Conservation (phyloP, 2,329 filamentous ascomycete genomes). For the Cladosporium austrohemisphaericum region DNA sequence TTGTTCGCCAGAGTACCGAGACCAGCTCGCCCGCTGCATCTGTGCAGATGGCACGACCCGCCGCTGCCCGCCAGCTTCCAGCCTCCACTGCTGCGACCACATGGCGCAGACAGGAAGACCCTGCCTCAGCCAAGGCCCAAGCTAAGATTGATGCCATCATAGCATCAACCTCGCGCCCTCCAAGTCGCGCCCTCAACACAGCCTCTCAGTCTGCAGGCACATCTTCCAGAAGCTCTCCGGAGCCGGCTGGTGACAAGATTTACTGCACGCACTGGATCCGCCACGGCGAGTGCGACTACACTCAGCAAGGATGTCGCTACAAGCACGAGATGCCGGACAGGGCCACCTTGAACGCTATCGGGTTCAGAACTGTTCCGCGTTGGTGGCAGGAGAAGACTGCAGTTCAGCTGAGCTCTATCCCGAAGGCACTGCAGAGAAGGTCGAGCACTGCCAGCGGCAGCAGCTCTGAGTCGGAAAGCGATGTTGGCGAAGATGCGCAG, state of each 20-base stretch:
- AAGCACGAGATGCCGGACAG: conserved; percentile 87
- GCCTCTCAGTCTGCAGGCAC: conserved; percentile 35
- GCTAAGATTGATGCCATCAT: conserved; percentile 31
- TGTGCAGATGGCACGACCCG: neutral
- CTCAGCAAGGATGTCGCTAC: conserved; percentile 80
- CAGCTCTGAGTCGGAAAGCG: neutral
- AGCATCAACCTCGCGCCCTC: neutral
- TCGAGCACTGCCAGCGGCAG: conserved; percentile 17
- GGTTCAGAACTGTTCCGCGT: conserved; percentile 55
- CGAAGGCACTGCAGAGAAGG: conserved; percentile 19
- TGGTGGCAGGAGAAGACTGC: conserved; percentile 54
- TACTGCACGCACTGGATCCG: conserved; percentile 91
- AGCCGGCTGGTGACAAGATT: conserved; percentile 59
- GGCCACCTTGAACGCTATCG: conserved; percentile 63
- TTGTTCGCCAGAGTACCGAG: conserved; percentile 20
- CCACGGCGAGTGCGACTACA: conserved; percentile 78
- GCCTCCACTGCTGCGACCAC: conserved; percentile 23
- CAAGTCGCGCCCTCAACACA: conserved; percentile 10
- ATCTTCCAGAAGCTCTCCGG: conserved; percentile 37
- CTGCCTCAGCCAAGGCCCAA: conserved; percentile 19
- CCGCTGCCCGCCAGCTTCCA: conserved; percentile 12
- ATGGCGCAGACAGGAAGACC: conserved; percentile 22
- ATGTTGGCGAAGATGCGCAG: neutral
- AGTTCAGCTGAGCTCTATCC: conserved; percentile 23
- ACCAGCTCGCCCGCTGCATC: conserved; percentile 8